Conservation (phyloP, 2,329 filamentous ascomycete genomes). For the Fonsecaea pedrosoi region DNA sequence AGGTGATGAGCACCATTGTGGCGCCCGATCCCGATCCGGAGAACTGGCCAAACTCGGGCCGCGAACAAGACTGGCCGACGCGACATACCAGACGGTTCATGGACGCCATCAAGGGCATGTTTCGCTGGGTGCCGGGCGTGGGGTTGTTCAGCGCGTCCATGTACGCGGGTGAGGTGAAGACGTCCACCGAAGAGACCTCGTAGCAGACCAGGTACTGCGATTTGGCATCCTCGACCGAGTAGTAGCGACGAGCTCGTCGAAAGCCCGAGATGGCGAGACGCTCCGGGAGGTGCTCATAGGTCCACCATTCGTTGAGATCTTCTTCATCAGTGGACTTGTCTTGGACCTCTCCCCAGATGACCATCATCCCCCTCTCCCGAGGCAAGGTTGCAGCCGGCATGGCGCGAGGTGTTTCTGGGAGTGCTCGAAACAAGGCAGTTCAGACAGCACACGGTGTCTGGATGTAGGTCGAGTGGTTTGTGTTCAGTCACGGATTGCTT, state of each 20-base stretch:
- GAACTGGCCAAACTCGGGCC: slow-evolving; percentile 19
- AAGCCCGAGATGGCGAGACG: slow-evolving; percentile 26
- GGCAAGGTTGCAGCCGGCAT: slow-evolving; percentile 20
- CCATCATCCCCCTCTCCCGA: slow-evolving; percentile 22
- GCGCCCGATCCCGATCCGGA: slow-evolving; percentile 10
- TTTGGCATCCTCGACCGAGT: slow-evolving; percentile 16
- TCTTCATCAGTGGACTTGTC: slow-evolving; percentile 22
- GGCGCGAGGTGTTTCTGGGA: slow-evolving; percentile 13
- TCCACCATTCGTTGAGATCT: slow-evolving; percentile 27
- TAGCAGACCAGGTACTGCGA: slow-evolving; percentile 26
- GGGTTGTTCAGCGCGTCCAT: slow-evolving; percentile 24
- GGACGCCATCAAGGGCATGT: slow-evolving; percentile 24
- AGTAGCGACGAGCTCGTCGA: slow-evolving; percentile 22
- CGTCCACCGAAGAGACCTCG: slow-evolving; percentile 25
- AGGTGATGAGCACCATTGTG: slow-evolving; percentile 14
- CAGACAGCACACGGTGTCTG: not conserved
- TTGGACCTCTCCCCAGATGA: slow-evolving; percentile 22
- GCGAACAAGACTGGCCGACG: slow-evolving; percentile 17
- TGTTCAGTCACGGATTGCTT: not conserved
- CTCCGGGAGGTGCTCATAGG: slow-evolving; percentile 28
- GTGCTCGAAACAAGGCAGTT: slow-evolving; percentile 5
- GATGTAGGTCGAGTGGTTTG: not conserved
- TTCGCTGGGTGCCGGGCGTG: slow-evolving; percentile 18
- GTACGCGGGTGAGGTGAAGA: slow-evolving; percentile 23
- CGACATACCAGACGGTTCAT: slow-evolving; percentile 24